Evolutionary conservation across 1,139 yeast species (phyloP).

Genomic region (Hemisphaericaspora xylanilytica): DNA sequence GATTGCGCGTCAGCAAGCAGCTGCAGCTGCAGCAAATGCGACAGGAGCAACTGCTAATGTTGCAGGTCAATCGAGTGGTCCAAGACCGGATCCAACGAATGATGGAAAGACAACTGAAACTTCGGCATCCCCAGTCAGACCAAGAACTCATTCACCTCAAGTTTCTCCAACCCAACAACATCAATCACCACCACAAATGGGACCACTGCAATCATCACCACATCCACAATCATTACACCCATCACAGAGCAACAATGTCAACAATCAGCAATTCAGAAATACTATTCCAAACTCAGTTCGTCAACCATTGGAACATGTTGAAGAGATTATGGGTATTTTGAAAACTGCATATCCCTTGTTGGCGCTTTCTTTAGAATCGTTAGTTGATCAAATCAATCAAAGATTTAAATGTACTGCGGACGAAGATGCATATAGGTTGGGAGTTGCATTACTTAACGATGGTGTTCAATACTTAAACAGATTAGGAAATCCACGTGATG

Average conservation of each 20-base stretch:
- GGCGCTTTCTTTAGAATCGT: slow-evolving; percentile 88
- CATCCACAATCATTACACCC: slow-evolving; percentile 5
- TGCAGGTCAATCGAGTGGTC: slow-evolving; percentile 12
- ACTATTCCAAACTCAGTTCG: slow-evolving; percentile 22
- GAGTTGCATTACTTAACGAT: slow-evolving; percentile 88
- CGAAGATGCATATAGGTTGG: slow-evolving; percentile 92
- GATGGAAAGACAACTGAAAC: slow-evolving; percentile 11
- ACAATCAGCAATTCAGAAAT: slow-evolving; percentile 3
- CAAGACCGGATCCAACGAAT: slow-evolving; percentile 1
- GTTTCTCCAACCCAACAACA: slow-evolving; percentile 16
- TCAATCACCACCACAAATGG: slow-evolving; percentile 12
- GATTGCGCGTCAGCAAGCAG: slow-evolving; percentile 27
- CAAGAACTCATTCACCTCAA: slow-evolving; percentile 11
- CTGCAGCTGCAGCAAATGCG: slow-evolving; percentile 26
- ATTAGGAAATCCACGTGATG: slow-evolving; percentile 80
- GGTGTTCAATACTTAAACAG: slow-evolving; percentile 88
- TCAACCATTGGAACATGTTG: slow-evolving; percentile 94
- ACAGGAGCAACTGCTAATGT: too few species aligned
- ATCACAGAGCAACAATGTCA: slow-evolving; percentile 4
- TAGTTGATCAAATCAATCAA: slow-evolving; percentile 93
- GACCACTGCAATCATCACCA: slow-evolving; percentile 1
- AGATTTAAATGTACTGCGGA: slow-evolving; percentile 93
- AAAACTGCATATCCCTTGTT: slow-evolving; percentile 95
- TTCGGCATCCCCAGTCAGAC: slow-evolving; percentile 12
- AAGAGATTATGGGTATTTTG: slow-evolving; percentile 89